Evolutionary conservation across 129 eudicot genomes (phyloP), one percentile per base, ranked within the genome.

Genomic region (Pseudognaphalium luteoalbum): DNA sequence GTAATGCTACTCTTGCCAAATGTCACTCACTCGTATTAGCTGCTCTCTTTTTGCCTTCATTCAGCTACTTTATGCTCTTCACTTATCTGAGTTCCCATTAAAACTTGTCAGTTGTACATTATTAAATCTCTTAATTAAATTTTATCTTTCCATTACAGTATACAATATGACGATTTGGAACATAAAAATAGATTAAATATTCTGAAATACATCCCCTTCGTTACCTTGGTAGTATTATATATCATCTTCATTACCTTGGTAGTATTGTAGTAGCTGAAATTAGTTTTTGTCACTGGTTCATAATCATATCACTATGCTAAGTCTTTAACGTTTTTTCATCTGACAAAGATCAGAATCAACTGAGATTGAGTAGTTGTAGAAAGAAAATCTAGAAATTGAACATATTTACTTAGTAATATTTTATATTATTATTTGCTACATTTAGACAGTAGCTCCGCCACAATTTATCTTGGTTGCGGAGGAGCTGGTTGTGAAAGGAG

Each of bases 401-500:
- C 79, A 41, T 70, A 72, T 76, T 73, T 79, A 80, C 81, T 77
- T 62, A 42, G 2, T 66, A 61, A 60, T 35, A 69, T 81, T 66
- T 59, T 59, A 82, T 74, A 81, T 51, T 12, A 44, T 64, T 44
- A 64, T 77, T 51, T 72, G 80, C 77, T 66, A 68, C 82, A 81
- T 69, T 41, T 75, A 8, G 30, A 61, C 75, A 62, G 44, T 9
- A 70, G 39, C 70, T 56, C 79, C 67, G 70, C 57, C 70, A 83
- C 76, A 59, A 35, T 79, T 58, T 85, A 91, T 84, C 97, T 87
- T 71, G 95, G 95, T 71, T 83, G 90, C 6, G 95, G 95, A 77
- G 87, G 97, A 60, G 83, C 73, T n/a, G 97, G 97, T 63, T 83
- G 92, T 44, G 86, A 85, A 47, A 74, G 81, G 68, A 88, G 72